Base-by-base conservation (phyloP, 768 basidiomycete genomes). In the Chalciporus sphaerocephalus region DNA sequence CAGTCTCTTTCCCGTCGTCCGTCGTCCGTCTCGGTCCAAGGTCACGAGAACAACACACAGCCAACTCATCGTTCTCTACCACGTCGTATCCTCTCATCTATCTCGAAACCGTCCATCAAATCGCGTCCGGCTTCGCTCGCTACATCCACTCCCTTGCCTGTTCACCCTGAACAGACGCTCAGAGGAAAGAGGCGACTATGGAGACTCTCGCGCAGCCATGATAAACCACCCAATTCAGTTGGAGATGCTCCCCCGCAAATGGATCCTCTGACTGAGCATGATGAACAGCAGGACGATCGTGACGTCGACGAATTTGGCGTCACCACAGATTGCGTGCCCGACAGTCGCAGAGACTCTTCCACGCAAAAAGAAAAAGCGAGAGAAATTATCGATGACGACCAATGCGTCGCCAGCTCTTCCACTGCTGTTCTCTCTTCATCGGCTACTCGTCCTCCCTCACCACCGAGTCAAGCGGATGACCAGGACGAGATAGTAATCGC, bases 341-440 rank as follows among this genome's bases (percentile, higher is more conserved):
- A 60, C 49, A 52, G 52, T 46, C 60, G 57, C 57, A 46, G 20
- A 51, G 49, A 62, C 51, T 57, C 60, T 22, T 51, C 52, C 42
- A 43, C 41, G 54, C 69, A 68, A 46, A 69, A 72, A 48, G 68
- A 65, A 47, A 69, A 67, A 53, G 64, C 55, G 48, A 54, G 43
- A 16, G 66, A 62, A 16, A 20, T 42, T 25, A 6, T 32, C 18
- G 42, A 45, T 42, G 42, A 32, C 28, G 17, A 35, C 16, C 34
- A 44, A n/a, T 37, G 37, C 20, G 25, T 51, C 34, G 32, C 39
- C 34, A 8, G 22, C 5, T 11, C 12, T 9, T 46, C 18, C 25
- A 25, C 13, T 18, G 20, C 40, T 30, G 6, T 42, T 28, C 37
- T 60, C 13, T 59, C 64, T 38, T 56, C 56, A 13, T 66, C 61